These are phyloP conservation scores for Fusarium sp. DNA, from an alignment of 2,329 filamentous ascomycete genomes.

Conservation along the genomic window DNA sequence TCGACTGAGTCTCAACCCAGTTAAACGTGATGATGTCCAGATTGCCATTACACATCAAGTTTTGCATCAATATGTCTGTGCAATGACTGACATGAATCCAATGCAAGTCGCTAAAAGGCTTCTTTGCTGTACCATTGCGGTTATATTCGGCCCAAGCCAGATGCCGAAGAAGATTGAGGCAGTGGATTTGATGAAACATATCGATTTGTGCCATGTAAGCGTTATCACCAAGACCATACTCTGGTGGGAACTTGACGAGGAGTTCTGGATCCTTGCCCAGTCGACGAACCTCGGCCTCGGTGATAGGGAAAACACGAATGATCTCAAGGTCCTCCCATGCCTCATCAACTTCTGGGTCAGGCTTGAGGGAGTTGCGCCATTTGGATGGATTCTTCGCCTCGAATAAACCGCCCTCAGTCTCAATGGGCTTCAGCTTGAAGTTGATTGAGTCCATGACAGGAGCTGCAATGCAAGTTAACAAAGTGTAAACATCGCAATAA, in stretches of 20 bases:
- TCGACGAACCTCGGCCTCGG: neutral
- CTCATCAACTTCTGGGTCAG: conserved; percentile 5
- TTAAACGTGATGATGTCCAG: conserved; percentile 13
- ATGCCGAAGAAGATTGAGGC: conserved; percentile 9
- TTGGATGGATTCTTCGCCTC: conserved; percentile 13
- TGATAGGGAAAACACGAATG: conserved; percentile 12
- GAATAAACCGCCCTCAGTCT: conserved; percentile 8
- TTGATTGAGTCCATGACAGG: conserved; percentile 2
- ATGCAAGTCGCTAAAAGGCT: conserved; percentile 8
- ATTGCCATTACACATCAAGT: conserved; percentile 8
- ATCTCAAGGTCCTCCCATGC: conserved; percentile 19
- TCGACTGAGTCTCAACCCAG: conserved; percentile 13
- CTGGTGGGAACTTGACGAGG: conserved; percentile 8
- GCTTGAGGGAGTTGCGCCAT: conserved; percentile 5
- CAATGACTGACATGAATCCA: conserved; percentile 17
- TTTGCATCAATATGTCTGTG: conserved; percentile 18
- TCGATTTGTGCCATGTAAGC: conserved; percentile 17
- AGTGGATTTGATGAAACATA: conserved; percentile 19
- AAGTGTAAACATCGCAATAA: accelerated
- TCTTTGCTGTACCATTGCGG: conserved; percentile 8
- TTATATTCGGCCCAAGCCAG: conserved; percentile 7
- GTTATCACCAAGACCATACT: conserved; percentile 8
- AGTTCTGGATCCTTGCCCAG: conserved; percentile 15
- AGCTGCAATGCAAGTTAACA: neutral
- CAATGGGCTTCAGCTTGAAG: neutral